Evolutionary conservation across 176 grass and related monocot genomes (phyloP), one percentile per base, ranked within the genome.

Genomic region (Hyparrhenia diplandra): DNA sequence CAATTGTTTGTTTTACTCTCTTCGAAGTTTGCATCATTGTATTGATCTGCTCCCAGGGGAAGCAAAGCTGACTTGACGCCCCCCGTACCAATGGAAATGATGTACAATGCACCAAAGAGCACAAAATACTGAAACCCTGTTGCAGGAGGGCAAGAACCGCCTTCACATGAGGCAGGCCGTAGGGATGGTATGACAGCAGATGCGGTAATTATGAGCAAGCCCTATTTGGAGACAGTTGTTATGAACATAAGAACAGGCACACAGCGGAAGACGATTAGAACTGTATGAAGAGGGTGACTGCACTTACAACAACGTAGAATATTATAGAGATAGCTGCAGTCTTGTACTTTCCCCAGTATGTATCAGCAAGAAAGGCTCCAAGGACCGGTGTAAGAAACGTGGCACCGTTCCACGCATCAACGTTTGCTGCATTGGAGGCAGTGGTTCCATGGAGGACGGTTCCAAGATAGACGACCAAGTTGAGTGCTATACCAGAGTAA

Each of bases 291-390:
- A 31, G 24, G 14, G 55, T 20, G n/a, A 2, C 17, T 64, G 73
- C 59, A 78, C 88, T 82, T 89, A 98, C 95, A 65, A 80, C 55
- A 58, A 98, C 69, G 77, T 98, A 98, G n/a, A 98, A 77, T 49
- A 91, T 69, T 67, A 84, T 77, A 29, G 92, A 93, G 78, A 93
- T 89, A 10, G 71, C 10, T 0, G 87, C 69, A 9, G 95, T 98
- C 76, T 88, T 98, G 79, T 98, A 93, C 78, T 95, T 95, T 32
- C 90, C 95, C 92, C 80, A 94, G 78, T 93, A 98, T 18, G 92
- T 37, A 69, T 98, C 95, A 59, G 92, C 90, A 42, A 98, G 80
- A 81, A 98, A 80, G 16, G 92, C 95, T 34, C 95, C 90, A n/a
- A 98, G 63, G 14, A 98, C 58, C 8, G 95, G 90, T 20, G 76